Conservation (phyloP, 768 basidiomycete species). For the Clavulina sp. region DNA sequence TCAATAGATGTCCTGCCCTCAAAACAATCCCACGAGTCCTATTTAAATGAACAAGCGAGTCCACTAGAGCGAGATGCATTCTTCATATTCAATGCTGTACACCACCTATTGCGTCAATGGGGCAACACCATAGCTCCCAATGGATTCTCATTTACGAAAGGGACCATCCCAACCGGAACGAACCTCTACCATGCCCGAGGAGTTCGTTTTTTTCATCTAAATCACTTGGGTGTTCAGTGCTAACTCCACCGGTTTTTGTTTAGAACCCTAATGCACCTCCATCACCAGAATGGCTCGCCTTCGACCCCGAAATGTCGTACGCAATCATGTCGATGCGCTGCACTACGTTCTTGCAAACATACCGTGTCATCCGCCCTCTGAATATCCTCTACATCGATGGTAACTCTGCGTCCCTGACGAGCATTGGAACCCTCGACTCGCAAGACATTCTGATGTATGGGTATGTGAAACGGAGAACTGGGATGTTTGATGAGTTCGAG, state of each 20-base stretch:
- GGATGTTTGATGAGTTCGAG: neutral
- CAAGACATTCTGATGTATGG: constrained; percentile 16
- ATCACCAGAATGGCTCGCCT: constrained; percentile 17
- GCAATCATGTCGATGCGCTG: constrained; percentile 14
- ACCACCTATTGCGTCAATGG: neutral
- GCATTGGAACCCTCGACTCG: constrained; percentile 15
- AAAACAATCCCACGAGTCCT: too few relatives aligned
- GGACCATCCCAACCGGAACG: constrained; percentile 11
- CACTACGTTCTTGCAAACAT: constrained; percentile 13
- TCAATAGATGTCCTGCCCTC: too few relatives aligned
- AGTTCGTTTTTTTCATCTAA: neutral
- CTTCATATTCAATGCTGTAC: neutral
- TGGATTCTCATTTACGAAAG: constrained; percentile 16
- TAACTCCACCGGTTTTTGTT: neutral
- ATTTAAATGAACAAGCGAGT: too few relatives aligned
- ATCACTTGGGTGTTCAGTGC: too few relatives aligned
- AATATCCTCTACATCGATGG: constrained; percentile 14
- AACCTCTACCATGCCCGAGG: constrained; percentile 13
- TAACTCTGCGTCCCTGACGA: constrained; percentile 11
- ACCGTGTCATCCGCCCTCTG: constrained; percentile 12
- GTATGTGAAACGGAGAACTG: constrained; percentile 11
- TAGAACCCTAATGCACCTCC: constrained; percentile 10
- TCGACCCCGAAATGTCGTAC: constrained; percentile 15
- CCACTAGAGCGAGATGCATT: neutral
- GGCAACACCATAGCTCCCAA: constrained; percentile 10